phyloP scores from a whole-genome alignment of 73 alveolate genomes.

The Paraurostyla sp. region DNA sequence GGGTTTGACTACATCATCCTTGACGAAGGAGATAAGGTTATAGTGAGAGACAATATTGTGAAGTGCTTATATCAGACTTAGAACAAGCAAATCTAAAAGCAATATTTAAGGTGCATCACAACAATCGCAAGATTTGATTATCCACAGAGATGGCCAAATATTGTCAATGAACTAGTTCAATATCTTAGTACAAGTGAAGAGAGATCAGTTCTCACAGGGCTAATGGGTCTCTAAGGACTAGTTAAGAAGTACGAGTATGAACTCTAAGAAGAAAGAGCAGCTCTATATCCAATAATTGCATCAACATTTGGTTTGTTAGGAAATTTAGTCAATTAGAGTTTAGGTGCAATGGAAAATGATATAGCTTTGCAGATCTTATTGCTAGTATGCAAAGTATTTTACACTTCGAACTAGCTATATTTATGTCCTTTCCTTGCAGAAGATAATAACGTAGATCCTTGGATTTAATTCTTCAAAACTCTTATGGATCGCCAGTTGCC shows the following conservation, averaged over 20 bases:
- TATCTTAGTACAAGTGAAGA: slow-evolving; percentile 15
- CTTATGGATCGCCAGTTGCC: slow-evolving; percentile 65
- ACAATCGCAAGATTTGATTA: slow-evolving; percentile 63
- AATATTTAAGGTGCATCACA: slow-evolving; percentile 52
- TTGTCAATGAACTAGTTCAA: slow-evolving; percentile 26
- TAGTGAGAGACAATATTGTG: slow-evolving; percentile 60
- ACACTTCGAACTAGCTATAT: slow-evolving; percentile 75
- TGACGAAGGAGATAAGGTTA: slow-evolving; percentile 50
- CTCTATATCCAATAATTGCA: slow-evolving; percentile 71
- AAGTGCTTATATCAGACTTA: not conserved
- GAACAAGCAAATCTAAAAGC: slow-evolving; percentile 24
- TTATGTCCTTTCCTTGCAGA: slow-evolving; percentile 66
- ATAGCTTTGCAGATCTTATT: slow-evolving; percentile 56
- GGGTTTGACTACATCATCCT: slow-evolving; percentile 68
- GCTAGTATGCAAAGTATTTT: slow-evolving; percentile 70
- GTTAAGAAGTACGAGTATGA: slow-evolving; percentile 75
- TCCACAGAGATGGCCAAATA: slow-evolving; percentile 70
- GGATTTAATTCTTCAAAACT: slow-evolving; percentile 74
- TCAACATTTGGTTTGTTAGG: slow-evolving; percentile 75
- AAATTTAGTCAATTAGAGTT: slow-evolving; percentile 28
- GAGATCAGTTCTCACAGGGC: slow-evolving; percentile 59
- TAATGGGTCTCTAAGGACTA: slow-evolving; percentile 53
- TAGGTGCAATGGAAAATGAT: slow-evolving; percentile 41
- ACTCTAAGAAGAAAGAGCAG: slow-evolving; percentile 73
- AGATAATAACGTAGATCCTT: slow-evolving; percentile 55